phyloP scores from a whole-genome alignment of 306 rosid species.

The Leucaena leucocephala region DNA sequence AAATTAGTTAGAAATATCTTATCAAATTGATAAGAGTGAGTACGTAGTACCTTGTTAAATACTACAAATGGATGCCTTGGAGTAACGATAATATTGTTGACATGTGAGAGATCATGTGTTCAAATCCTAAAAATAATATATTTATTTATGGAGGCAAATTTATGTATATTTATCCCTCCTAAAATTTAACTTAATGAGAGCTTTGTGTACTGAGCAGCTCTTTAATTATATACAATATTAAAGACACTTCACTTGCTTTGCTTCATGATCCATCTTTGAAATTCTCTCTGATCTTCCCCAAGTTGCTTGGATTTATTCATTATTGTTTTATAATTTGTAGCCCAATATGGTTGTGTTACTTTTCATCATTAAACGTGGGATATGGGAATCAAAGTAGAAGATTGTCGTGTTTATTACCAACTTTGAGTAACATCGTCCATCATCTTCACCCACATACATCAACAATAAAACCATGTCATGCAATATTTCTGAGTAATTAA shows the following conservation, averaged over 20 bases:
- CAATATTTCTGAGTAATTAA: background rate
- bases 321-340: background rate
- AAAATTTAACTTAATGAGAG: too few relatives aligned
- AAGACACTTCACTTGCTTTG: background rate
- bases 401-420: background rate
- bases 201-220: too few relatives aligned
- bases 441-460: background rate
- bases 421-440: background rate
- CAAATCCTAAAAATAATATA: too few relatives aligned
- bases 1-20: too few relatives aligned
- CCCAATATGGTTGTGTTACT: slow-evolving; percentile 1
- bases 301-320: background rate
- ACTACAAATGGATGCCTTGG: too few relatives aligned
- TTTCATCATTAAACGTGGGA: slow-evolving; percentile 1
- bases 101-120: too few relatives aligned
- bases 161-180: too few relatives aligned
- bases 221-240: background rate
- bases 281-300: background rate
- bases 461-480: background rate
- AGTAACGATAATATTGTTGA: too few relatives aligned
- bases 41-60: too few relatives aligned
- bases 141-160: too few relatives aligned
- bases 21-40: too few relatives aligned
- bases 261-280: background rate
- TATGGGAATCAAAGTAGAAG: background rate